Conservation (phyloP, 768 basidiomycete genomes). For the Trametes cingulata region DNA sequence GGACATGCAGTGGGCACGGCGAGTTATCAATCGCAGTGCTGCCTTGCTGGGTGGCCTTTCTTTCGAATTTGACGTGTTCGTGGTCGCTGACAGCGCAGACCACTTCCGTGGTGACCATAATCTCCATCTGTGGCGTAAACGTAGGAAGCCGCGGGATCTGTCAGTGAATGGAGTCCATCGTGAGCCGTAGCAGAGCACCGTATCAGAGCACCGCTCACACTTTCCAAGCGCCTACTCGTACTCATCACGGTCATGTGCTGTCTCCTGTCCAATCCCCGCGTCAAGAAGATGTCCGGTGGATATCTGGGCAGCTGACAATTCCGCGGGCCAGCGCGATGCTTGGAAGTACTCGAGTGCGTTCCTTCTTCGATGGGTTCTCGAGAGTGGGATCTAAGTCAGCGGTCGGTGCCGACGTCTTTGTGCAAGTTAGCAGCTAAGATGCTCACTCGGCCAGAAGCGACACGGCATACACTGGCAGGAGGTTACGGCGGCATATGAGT, state of each 20-base stretch:
- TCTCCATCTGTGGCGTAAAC: not conserved
- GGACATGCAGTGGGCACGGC: too few species aligned
- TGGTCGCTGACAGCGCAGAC: not conserved
- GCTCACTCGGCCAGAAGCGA: constrained; percentile 4
- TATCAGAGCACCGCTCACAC: not conserved
- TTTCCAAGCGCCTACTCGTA: not conserved
- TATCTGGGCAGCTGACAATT: not conserved
- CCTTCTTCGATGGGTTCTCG: not conserved
- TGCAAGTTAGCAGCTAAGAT: not conserved
- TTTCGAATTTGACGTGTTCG: too few species aligned
- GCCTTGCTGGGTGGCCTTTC: too few species aligned
- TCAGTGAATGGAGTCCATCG: not conserved
- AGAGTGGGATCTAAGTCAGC: not conserved
- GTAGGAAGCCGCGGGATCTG: not conserved
- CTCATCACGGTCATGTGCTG: constrained; percentile 5
- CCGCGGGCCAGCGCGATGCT: not conserved
- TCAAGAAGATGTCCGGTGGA: not conserved
- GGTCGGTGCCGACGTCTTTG: not conserved
- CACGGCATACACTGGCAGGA: not conserved
- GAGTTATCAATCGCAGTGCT: too few species aligned
- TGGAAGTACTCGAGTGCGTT: too few species aligned
- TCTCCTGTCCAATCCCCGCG: not conserved
- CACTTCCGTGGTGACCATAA: not conserved
- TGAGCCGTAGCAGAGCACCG: not conserved
- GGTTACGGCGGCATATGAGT: not conserved